These are phyloP conservation scores for Boletus pseudo-olivaceus DNA, from an alignment of 768 basidiomycete genomes.

Conservation along the genomic window DNA sequence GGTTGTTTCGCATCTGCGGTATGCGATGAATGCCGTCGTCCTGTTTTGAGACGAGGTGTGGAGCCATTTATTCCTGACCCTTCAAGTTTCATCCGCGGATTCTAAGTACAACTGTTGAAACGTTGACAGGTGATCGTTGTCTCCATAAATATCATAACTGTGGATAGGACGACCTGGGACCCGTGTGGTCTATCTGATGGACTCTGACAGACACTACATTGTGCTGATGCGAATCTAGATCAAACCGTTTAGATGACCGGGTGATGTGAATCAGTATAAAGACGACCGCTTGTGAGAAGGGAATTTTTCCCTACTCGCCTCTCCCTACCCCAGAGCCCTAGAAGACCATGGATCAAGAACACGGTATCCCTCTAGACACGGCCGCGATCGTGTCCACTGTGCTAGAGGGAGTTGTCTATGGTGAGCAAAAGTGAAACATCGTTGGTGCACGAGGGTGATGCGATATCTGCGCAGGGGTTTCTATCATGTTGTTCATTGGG, in stretches of 20 bases:
- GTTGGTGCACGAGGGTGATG: not conserved
- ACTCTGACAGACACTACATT: no score
- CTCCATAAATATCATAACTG: no score
- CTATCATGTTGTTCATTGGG: conserved; percentile 28
- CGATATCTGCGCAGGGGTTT: conserved; percentile 20
- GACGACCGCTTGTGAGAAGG: not conserved
- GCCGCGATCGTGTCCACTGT: conserved; percentile 20
- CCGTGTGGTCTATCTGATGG: no score
- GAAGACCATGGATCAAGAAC: not conserved
- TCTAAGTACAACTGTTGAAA: no score
- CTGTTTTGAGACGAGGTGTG: not conserved
- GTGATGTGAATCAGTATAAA: not conserved
- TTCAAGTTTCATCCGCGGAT: no score
- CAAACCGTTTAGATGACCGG: not conserved
- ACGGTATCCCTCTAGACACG: conserved; percentile 18
- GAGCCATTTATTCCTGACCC: no score
- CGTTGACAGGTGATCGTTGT: no score
- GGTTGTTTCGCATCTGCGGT: not conserved
- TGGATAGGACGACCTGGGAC: no score
- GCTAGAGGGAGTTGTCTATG: not conserved
- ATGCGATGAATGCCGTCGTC: not conserved
- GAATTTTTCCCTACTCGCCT: not conserved
- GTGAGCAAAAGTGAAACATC: not conserved
- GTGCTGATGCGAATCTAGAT: no score
- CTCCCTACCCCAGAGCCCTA: not conserved